These are phyloP conservation scores for Aspergillus alliaceus DNA, from an alignment of 2,329 filamentous ascomycete genomes.

Conservation along the genomic window DNA sequence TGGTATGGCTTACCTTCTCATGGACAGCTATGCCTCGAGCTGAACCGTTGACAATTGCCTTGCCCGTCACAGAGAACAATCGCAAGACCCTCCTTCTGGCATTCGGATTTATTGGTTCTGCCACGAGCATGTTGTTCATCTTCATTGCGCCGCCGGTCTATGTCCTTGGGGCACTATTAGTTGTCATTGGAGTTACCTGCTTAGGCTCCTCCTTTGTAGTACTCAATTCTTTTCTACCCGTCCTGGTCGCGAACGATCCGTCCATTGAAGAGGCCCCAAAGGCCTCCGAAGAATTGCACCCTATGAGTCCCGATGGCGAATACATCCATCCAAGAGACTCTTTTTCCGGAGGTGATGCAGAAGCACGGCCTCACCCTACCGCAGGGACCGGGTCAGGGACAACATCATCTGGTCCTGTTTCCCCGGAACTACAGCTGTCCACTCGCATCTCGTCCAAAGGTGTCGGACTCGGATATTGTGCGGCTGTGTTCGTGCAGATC, in stretches of 20 bases:
- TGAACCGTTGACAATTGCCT: not conserved
- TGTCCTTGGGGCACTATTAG: constrained; percentile 73
- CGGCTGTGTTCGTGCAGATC: constrained; percentile 79
- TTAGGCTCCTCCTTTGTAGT: constrained; percentile 90
- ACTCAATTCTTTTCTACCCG: constrained; percentile 84
- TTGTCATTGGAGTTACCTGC: constrained; percentile 82
- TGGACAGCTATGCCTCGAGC: not conserved
- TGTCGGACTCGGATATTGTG: constrained; percentile 84
- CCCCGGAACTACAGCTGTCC: constrained; percentile 72
- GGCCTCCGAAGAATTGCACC: constrained; percentile 24
- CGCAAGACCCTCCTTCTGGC: constrained; percentile 78
- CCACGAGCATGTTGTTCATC: constrained; percentile 82
- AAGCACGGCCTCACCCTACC: constrained; percentile 16
- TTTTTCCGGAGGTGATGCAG: constrained; percentile 23
- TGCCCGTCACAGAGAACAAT: constrained; percentile 43
- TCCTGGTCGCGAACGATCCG: constrained; percentile 81
- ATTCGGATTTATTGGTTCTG: constrained; percentile 77
- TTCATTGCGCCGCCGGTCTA: constrained; percentile 74
- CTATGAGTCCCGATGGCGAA: constrained; percentile 18
- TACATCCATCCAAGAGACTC: not conserved
- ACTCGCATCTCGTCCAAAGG: constrained; percentile 86
- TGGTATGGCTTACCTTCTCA: constrained; percentile 56
- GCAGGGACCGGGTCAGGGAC: not conserved
- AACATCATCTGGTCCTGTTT: constrained; percentile 32
- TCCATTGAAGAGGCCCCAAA: constrained; percentile 37